These are phyloP conservation scores for Gliomastix tumulicola DNA, from an alignment of 2,329 filamentous ascomycete genomes.

Conservation along the genomic window DNA sequence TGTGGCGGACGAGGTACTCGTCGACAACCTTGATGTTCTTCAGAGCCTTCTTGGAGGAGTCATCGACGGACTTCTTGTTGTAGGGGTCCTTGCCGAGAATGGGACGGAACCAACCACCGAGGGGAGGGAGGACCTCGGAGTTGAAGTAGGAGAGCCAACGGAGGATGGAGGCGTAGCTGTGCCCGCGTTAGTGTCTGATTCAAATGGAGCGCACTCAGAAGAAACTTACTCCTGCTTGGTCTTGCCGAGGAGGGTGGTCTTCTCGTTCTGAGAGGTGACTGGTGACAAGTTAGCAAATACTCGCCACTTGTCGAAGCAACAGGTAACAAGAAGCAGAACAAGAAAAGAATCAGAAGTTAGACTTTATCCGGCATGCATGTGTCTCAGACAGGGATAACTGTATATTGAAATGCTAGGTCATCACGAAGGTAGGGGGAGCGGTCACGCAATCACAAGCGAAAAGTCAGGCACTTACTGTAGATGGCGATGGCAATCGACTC, in stretches of 20 bases:
- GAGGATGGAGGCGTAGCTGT: constrained; percentile 85
- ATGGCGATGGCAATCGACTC: constrained; percentile 94
- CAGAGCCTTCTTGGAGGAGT: constrained; percentile 60
- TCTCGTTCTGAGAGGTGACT: constrained; percentile 99
- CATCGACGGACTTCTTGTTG: constrained; percentile 97
- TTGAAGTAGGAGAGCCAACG: constrained; percentile 99
- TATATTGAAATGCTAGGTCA: constrained; percentile 64
- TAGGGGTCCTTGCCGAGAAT: constrained; percentile 76
- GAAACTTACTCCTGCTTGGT: constrained; percentile 93
- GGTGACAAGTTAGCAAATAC: constrained; percentile 21
- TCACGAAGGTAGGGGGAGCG: constrained; percentile 34
- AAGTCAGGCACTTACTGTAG: constrained; percentile 70
- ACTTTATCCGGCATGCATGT: constrained; percentile 60
- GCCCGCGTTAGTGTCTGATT: constrained; percentile 11
- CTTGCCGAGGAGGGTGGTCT: constrained; percentile 98
- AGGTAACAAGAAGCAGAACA: constrained; percentile 22
- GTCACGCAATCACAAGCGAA: constrained; percentile 6
- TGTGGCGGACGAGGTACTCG: constrained; percentile 84
- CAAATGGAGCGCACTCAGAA: background rate
- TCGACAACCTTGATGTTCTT: constrained; percentile 70
- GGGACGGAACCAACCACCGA: constrained; percentile 80
- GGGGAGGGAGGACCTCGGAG: constrained; percentile 66
- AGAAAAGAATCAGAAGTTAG: constrained; percentile 71
- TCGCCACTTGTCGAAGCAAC: constrained; percentile 12
- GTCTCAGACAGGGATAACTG: constrained; percentile 99